Base-by-base conservation (phyloP, 495 filamentous ascomycete genomes). In the Entonaema liquescens region DNA sequence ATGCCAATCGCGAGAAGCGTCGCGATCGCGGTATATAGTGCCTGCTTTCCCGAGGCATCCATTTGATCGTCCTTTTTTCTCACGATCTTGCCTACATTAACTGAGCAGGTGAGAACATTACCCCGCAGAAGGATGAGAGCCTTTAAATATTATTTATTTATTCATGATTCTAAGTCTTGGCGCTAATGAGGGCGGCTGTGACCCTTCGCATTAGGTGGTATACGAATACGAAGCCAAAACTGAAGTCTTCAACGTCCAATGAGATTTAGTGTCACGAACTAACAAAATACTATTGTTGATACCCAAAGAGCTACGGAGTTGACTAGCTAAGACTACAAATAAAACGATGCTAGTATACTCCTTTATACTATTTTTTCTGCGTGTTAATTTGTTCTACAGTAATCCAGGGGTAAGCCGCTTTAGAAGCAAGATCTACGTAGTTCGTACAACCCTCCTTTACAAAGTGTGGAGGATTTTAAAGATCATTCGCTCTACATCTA, bases 1-100 rank as follows among this genome's bases (percentile, higher is more conserved):
- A 79, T 29, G 54, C 66, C 78, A 8, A 86, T 38, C 47, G 71
- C 44, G 31, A 80, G 31, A 21, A 74, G 13, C 1, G 65, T 33
- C 21, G 60, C 74, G 5, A 71, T 50, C 1, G 61, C 60, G 66
- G 36, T 60, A 8, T 57, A 35, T 12, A 64, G 35, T 38, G 55
- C 36, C 31, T 63, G 49, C 7, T 26, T 56, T 28, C 23, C 33
- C 21, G 67, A 42, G 56, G 65, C 42, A 44, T 74, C 74, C 74
- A 76, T 76, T 19, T 1, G 25, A 12, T 12, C n/a, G 44, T 38
- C 19, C 49, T 17, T 38, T 36, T 23, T 52, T 65, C 9, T 35
- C 26, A 5, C 42, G 21, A 6, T 25, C 21, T 1, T 26, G 9
- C 17, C 26, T 19, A n/a, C 21, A n/a, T 42, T 13, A 11, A 11